These are phyloP conservation scores for Xylariaceae sp. DNA, from an alignment of 2,329 filamentous ascomycete species.

Conservation along the genomic window DNA sequence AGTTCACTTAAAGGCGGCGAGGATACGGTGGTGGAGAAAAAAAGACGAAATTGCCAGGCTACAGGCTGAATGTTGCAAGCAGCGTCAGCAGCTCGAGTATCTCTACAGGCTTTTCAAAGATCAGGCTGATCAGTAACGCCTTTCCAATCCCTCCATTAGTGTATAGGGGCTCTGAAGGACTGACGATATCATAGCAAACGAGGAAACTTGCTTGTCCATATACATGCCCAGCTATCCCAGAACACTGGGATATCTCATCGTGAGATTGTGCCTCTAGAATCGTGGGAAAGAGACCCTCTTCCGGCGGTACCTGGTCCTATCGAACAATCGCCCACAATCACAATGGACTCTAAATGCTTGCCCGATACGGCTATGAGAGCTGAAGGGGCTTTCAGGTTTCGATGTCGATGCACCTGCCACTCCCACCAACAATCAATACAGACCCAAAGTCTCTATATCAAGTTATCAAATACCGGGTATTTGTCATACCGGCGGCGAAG, in stretches of 20 bases:
- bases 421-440: neutral
- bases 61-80: conserved; percentile 3
- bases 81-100: neutral
- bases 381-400: neutral
- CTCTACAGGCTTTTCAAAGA: conserved; percentile 11
- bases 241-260: neutral
- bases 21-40: conserved; percentile 11
- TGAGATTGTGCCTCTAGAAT: neutral
- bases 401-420: conserved; percentile 2
- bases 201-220: neutral
- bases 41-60: neutral
- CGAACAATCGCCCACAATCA: neutral
- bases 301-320: too few relatives aligned
- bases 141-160: too few relatives aligned
- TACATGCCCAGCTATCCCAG: conserved; percentile 1
- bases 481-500: neutral
- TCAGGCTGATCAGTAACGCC: neutral
- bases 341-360: neutral
- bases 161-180: neutral
- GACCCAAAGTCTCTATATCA: neutral
- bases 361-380: neutral
- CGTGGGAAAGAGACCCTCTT: neutral
- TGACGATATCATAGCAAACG: conserved; percentile 1
- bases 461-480: neutral
- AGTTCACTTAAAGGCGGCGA: neutral